Conservation (phyloP, 345 rosid genomes). For the Rhodamnia argentea region DNA sequence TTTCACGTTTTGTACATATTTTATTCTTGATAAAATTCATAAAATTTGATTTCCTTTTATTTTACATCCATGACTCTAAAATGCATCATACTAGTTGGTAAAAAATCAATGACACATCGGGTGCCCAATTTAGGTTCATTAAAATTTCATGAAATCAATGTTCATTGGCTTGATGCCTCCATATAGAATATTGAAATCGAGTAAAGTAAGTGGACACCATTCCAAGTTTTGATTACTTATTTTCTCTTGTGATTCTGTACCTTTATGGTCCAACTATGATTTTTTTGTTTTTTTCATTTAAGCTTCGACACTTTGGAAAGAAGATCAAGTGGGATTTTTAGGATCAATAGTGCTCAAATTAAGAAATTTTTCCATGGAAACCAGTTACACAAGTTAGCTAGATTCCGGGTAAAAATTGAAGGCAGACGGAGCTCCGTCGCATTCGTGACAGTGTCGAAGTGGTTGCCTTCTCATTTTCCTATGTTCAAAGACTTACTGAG, state of each 20-base stretch:
- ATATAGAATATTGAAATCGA: neutral
- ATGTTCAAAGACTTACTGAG: no score
- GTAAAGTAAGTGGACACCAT: no score
- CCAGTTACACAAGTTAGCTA: neutral
- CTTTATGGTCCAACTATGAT: neutral
- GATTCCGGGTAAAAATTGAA: neutral
- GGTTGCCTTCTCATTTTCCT: no score
- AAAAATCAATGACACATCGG: no score
- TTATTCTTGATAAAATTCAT: no score
- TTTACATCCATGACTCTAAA: no score
- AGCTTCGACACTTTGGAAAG: neutral
- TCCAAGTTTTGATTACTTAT: neutral
- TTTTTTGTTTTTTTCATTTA: neutral
- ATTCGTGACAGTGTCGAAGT: neutral
- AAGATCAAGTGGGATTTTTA: neutral
- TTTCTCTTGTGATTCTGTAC: neutral
- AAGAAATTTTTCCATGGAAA: neutral
- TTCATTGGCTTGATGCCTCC: neutral
- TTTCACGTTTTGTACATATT: no score
- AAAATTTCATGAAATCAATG: neutral
- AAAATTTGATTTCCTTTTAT: no score
- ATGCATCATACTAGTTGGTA: no score
- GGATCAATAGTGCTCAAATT: neutral
- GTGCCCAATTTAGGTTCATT: neutral
- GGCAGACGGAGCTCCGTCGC: neutral